A percentile compares a stretch with the other conserved stretches of the same genome.
Evolutionary conservation across 805 yeast species (phyloP).

Genomic region (Candida verbasci): DNA sequence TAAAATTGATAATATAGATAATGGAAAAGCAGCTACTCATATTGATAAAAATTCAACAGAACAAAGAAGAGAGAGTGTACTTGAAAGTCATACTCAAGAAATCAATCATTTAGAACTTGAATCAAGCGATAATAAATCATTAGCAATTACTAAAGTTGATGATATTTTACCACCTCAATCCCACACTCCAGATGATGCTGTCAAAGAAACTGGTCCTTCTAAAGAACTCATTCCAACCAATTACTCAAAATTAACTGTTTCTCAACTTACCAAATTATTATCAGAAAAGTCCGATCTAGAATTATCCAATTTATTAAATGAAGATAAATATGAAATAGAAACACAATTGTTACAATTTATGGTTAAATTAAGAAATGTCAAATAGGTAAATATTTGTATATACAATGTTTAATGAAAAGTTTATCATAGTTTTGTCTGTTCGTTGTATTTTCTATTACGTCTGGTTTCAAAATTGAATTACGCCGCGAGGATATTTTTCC

Average conservation of each 20-base stretch:
- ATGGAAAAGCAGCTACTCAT: no score
- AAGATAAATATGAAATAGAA: slow-evolving; percentile 25
- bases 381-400: background rate
- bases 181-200: background rate
- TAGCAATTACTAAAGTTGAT: background rate
- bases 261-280: background rate
- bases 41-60: no score
- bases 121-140: background rate
- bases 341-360: slow-evolving; percentile 29
- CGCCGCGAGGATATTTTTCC: no score
- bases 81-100: background rate
- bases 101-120: background rate
- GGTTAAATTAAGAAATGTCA: slow-evolving; percentile 24
- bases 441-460: no score
- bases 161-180: background rate
- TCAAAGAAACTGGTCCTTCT: background rate
- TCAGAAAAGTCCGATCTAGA: slow-evolving; percentile 7
- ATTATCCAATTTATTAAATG: slow-evolving; percentile 10
- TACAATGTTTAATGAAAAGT: background rate
- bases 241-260: background rate
- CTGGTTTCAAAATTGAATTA: no score
- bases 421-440: no score
- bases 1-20: no score
- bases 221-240: background rate
- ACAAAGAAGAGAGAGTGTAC: no score